Evolutionary conservation across 108 stramenopile species (phyloP).

Genomic region (Epithemia pelagica): DNA sequence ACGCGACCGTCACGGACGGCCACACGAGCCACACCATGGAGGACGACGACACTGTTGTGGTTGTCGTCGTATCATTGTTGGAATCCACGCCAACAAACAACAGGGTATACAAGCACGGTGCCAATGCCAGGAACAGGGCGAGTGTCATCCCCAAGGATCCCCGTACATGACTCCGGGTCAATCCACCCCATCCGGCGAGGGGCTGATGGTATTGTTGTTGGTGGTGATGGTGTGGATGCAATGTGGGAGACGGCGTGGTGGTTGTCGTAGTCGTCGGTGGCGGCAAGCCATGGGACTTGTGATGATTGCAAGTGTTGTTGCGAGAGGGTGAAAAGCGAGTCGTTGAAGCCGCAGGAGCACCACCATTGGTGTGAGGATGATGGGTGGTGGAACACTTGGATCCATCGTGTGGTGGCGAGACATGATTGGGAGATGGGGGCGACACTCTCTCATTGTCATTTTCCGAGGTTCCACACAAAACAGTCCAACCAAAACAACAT

Average conservation of each 20-base stretch:
- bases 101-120: slow-evolving; percentile 39
- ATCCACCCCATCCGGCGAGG: slow-evolving; percentile 58
- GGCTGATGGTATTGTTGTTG: slow-evolving; percentile 1
- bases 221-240: too few species aligned
- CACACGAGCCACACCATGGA: slow-evolving; percentile 65
- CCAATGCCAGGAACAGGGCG: slow-evolving; percentile 58
- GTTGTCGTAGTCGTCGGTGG: not conserved
- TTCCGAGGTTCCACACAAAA: not conserved
- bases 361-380: too few species aligned
- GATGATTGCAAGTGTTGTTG: not conserved
- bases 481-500: slow-evolving; percentile 2
- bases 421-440: not conserved
- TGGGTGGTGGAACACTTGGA: too few species aligned
- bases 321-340: too few species aligned
- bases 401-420: too few species aligned
- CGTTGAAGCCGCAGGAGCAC: not conserved
- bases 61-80: slow-evolving; percentile 29
- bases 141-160: slow-evolving; percentile 55
- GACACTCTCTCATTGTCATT: not conserved
- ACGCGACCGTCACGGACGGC: slow-evolving; percentile 63
- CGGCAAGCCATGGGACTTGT: not conserved
- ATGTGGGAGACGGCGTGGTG: too few species aligned
- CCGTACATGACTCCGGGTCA: slow-evolving; percentile 47
- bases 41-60: slow-evolving; percentile 34
- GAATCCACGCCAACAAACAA: slow-evolving; percentile 53